Base-by-base conservation (phyloP, 1,284 basidiomycete genomes). In the Mycena citricolor region DNA sequence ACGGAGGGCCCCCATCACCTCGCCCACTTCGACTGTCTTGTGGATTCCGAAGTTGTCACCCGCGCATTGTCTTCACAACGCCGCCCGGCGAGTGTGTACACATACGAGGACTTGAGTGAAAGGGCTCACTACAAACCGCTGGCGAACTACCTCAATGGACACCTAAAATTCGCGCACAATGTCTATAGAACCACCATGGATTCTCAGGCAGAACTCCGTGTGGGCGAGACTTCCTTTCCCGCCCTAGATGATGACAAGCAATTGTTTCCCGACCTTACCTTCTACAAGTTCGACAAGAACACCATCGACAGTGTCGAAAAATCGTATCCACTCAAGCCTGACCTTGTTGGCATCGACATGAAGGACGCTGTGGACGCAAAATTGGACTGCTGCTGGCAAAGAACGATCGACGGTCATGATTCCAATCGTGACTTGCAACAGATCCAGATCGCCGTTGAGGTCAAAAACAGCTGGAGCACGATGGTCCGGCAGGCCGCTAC, bases 401-500 rank as follows among this genome's bases (percentile, higher is more conserved):
- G 11, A 11, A 11, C 26, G 26, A n/a, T n/a, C n/a, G n/a, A n/a
- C n/a, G n/a, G n/a, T n/a, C n/a, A n/a, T n/a, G 17, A 10, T 5
- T 0, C 6, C 10, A 13, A 8, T 5, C 26, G 22, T 12, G 19
- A 47, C 7, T 4, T 6, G 2, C 4, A 1, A 4, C 34, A 32
- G 12, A 19, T 46, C 6, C 12, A 22, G 10, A 4, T 50, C 0
- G 42, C 42, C 5, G 45, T 49, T 7, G 45, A 44, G 16, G 51
- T 54, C 12, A 49, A 44, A 14, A 22, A 32, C 5, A 16, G 28
- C 13, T 52, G 44, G 50, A 4, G 26, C 0, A 22, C 44, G 2
- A 5, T 54, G 17, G 17, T 52, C 2, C 4, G 17, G 12, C 52
- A 49, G 39, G 46, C 41, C 11, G 51, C 28, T 22, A 49, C 50